Conservation (phyloP, 164 flowering plant species). For the Akebia trifoliata region DNA sequence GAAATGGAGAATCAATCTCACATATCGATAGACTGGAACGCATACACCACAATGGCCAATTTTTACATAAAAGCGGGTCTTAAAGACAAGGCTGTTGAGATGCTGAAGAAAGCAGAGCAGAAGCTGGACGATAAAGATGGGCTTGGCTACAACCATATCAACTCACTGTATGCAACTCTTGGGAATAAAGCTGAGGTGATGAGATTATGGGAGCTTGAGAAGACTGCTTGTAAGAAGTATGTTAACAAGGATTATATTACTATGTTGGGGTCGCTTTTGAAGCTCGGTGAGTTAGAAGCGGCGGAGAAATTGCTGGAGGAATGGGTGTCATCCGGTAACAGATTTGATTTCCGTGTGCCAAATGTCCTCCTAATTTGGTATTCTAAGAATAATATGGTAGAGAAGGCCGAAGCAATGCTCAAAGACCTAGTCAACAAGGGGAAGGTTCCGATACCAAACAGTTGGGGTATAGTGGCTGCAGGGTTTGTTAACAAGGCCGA, state of each 20-base stretch:
- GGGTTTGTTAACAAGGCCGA: slow-evolving; percentile 32
- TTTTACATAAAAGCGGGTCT: slow-evolving; percentile 43
- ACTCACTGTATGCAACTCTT: slow-evolving; percentile 53
- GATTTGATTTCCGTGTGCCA: slow-evolving; percentile 51
- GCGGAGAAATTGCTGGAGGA: slow-evolving; percentile 52
- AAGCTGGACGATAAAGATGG: slow-evolving; percentile 43
- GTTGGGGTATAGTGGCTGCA: slow-evolving; percentile 40
- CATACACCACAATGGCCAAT: slow-evolving; percentile 52
- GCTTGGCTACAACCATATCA: slow-evolving; percentile 47
- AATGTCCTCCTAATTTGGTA: slow-evolving; percentile 36
- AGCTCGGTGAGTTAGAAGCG: slow-evolving; percentile 50
- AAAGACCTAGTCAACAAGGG: slow-evolving; percentile 31
- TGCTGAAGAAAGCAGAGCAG: slow-evolving; percentile 50
- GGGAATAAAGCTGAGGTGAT: slow-evolving; percentile 43
- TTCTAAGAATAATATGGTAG: slow-evolving; percentile 30
- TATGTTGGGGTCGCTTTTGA: slow-evolving; percentile 47
- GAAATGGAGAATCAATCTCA: too few relatives aligned
- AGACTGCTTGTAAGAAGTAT: slow-evolving; percentile 34
- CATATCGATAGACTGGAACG: slow-evolving; percentile 55
- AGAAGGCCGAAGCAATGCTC: too few relatives aligned
- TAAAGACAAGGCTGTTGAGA: slow-evolving; percentile 33
- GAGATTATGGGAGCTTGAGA: slow-evolving; percentile 51
- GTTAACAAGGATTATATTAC: slow-evolving; percentile 49
- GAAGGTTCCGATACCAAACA: slow-evolving; percentile 30
- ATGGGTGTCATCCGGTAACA: slow-evolving; percentile 60